Evolutionary conservation across 1,139 yeast species (phyloP).

Genomic region (Geotrichum klebahnii): DNA sequence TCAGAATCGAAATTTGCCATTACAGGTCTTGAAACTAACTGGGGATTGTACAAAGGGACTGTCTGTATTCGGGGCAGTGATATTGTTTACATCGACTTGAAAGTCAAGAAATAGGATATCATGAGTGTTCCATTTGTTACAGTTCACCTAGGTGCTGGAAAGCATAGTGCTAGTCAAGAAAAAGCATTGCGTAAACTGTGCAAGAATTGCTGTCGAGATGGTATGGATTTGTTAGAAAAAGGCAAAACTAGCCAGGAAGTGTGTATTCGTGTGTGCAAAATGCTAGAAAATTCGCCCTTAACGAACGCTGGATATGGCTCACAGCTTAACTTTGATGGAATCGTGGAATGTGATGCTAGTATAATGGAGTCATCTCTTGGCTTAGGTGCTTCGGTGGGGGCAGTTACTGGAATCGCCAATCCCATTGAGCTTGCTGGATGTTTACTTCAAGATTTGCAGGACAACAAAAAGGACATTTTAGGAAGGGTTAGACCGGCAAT

Average conservation of each 20-base stretch:
- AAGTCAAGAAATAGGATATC: background rate
- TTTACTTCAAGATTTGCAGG: slow-evolving; percentile 26
- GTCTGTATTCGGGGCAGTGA: slow-evolving; percentile 28
- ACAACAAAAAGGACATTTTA: slow-evolving; percentile 22
- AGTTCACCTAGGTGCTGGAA: slow-evolving; percentile 41
- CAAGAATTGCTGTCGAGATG: slow-evolving; percentile 27
- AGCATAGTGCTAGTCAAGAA: slow-evolving; percentile 27
- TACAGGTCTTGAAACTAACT: slow-evolving; percentile 27
- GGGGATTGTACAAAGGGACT: slow-evolving; percentile 26
- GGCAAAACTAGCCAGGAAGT: slow-evolving; percentile 24
- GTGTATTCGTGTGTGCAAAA: slow-evolving; percentile 31
- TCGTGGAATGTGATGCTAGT: slow-evolving; percentile 52
- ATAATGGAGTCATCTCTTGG: slow-evolving; percentile 29
- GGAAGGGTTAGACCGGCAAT: slow-evolving; percentile 39
- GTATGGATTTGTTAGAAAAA: slow-evolving; percentile 26
- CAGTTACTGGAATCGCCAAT: slow-evolving; percentile 32
- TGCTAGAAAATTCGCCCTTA: slow-evolving; percentile 45
- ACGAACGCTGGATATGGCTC: slow-evolving; percentile 61
- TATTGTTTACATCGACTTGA: slow-evolving; percentile 24
- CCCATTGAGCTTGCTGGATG: slow-evolving; percentile 34
- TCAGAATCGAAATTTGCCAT: slow-evolving; percentile 30
- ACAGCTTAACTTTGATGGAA: slow-evolving; percentile 46
- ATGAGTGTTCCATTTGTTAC: slow-evolving; percentile 28
- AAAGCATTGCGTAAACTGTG: slow-evolving; percentile 27
- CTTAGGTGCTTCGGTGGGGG: slow-evolving; percentile 37